phyloP scores from a whole-genome alignment of 345 rosid genomes.

The Citrus reticulata region DNA sequence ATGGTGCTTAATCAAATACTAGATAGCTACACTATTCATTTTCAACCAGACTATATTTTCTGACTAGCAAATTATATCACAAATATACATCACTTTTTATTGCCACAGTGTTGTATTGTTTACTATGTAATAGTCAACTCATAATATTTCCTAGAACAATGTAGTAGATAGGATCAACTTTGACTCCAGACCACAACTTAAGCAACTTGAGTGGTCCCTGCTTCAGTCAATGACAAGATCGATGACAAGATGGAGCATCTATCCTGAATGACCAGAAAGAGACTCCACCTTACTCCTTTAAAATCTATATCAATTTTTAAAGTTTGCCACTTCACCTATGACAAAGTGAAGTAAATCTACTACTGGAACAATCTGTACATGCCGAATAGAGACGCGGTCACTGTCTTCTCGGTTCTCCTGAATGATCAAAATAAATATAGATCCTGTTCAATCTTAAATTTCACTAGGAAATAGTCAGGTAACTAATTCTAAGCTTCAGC shows the following conservation, averaged over 20 bases:
- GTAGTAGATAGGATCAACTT: neutral
- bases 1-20: neutral
- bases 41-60: neutral
- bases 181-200: conserved; percentile 5
- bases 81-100: neutral
- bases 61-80: too few relatives aligned
- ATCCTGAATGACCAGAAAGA: neutral
- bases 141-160: neutral
- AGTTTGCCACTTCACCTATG: neutral
- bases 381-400: neutral
- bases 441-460: neutral
- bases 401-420: neutral
- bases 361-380: neutral
- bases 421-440: neutral
- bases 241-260: conserved; percentile 2
- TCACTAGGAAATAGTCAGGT: neutral
- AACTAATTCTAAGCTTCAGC: neutral
- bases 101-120: neutral
- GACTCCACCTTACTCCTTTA: neutral
- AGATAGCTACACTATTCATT: neutral
- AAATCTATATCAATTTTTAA: neutral
- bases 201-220: conserved; percentile 22
- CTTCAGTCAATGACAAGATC: neutral
- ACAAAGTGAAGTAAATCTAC: neutral
- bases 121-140: neutral